Evolutionary conservation across 2,329 filamentous ascomycete species (phyloP), one percentile per base, ranked within the genome.

Genomic region (Knufia petricola): DNA sequence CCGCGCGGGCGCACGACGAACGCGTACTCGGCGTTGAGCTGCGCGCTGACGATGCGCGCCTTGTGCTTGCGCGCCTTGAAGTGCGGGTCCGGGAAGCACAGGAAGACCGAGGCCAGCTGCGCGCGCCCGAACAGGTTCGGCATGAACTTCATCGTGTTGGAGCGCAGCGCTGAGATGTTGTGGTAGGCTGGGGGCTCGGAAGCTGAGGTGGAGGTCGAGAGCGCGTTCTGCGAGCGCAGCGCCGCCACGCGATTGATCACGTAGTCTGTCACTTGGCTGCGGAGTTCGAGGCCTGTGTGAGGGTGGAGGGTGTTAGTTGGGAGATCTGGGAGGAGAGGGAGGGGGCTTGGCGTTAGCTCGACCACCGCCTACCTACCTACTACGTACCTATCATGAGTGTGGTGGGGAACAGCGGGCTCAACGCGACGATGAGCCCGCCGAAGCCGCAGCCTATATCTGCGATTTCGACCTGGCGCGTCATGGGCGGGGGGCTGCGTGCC

Each of bases 91-190:
- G 92, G 92, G 64, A 98, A 98, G 72, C 92, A 98, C 60, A 98
- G 85, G 66, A 98, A 98, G 63, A 96, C 86, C 63, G 94, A 94
- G 54, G 76, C 78, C 12, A 98, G 78, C 64, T 95, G 89, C 12
- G 70, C 74, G 60, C 82, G 85, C 48, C 69, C 72, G 73, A 98
- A 96, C 74, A 95, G 95, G 64, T 98, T 96, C 53, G 94, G 90
- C n/a, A 98, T 73, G 67, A 96, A 98, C 66, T 98, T 98, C 92
- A 98, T 98, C 3, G 87, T 87, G 70, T 98, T 98, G 56, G 87
- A 86, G 53, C 92, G 83, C 41, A 98, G 73, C 63, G 87, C 94
- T 28, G 85, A 82, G 47, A 90, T 83, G 65, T 98, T 98, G 62
- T 94, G 84, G 65, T 87, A 96, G 34, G 59, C 57, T 3, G 55